phyloP scores from a whole-genome alignment of 257 asterid genomes.

The Salvia hispanica region DNA sequence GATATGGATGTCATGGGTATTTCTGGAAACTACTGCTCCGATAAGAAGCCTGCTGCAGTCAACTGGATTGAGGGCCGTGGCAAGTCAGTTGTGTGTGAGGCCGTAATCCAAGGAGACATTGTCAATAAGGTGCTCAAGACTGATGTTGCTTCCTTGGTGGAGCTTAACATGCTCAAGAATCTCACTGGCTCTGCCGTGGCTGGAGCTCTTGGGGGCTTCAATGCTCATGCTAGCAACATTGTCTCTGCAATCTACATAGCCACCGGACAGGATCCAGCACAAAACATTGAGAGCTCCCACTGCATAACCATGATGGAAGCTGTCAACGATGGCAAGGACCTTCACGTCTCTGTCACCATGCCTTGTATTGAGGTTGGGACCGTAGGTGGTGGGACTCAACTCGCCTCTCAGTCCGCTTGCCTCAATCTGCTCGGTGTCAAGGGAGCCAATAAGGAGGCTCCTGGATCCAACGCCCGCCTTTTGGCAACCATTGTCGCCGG shows the following conservation, averaged over 20 bases:
- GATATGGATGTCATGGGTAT: slow-evolving; percentile 56
- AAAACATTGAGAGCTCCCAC: slow-evolving; percentile 49
- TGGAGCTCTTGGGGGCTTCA: slow-evolving; percentile 53
- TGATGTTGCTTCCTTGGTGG: slow-evolving; percentile 43
- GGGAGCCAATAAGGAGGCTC: slow-evolving; percentile 45
- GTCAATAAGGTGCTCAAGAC: slow-evolving; percentile 49
- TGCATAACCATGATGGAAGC: slow-evolving; percentile 58
- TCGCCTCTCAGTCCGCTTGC: slow-evolving; percentile 49
- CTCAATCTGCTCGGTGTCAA: slow-evolving; percentile 45
- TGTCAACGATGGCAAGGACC: slow-evolving; percentile 43
- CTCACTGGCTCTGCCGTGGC: slow-evolving; percentile 51
- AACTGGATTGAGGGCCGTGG: slow-evolving; percentile 55
- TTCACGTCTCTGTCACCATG: slow-evolving; percentile 50
- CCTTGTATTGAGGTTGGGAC: slow-evolving; percentile 51
- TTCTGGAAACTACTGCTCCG: slow-evolving; percentile 49
- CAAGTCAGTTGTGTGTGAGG: slow-evolving; percentile 50
- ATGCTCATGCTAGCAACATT: slow-evolving; percentile 48
- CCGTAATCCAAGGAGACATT: slow-evolving; percentile 38
- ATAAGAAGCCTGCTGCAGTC: slow-evolving; percentile 48
- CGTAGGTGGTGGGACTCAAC: slow-evolving; percentile 50
- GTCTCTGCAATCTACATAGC: slow-evolving; percentile 44
- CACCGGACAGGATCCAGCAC: slow-evolving; percentile 49
- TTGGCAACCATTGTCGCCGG: slow-evolving; percentile 51
- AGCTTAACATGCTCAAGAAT: slow-evolving; percentile 54
- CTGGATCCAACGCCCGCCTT: slow-evolving; percentile 42